These are phyloP conservation scores for Psidium guajava DNA, from an alignment of 345 rosid genomes.

Conservation along the genomic window DNA sequence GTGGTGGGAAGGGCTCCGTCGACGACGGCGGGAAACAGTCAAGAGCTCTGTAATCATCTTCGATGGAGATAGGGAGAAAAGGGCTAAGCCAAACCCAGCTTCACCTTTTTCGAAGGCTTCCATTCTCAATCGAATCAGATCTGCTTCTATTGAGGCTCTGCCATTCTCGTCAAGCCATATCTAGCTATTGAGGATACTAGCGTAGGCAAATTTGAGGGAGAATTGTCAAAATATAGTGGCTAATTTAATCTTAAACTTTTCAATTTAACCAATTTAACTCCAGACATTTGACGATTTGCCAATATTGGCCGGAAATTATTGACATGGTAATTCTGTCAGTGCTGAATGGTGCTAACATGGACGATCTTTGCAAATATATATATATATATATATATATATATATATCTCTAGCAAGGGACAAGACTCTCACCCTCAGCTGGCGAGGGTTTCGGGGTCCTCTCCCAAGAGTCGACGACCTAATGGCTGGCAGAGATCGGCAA, in stretches of 20 bases:
- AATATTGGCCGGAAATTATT: accelerated
- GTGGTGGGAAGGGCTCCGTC: background rate
- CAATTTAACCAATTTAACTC: background rate
- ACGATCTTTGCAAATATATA: background rate
- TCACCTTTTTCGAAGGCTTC: background rate
- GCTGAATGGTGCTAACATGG: accelerated
- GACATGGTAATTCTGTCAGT: accelerated
- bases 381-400: too few species aligned
- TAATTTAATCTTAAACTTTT: background rate
- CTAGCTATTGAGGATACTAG: background rate
- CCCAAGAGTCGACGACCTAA: too few species aligned
- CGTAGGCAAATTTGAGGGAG: background rate
- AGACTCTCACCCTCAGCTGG: background rate
- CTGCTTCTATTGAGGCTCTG: background rate
- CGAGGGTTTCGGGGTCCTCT: background rate
- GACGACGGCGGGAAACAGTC: background rate
- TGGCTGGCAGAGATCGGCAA: accelerated
- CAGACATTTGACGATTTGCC: background rate
- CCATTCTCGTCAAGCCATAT: background rate
- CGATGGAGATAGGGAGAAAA: background rate
- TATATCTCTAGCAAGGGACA: background rate
- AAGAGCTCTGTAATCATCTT: background rate
- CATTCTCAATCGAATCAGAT: background rate
- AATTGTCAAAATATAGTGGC: background rate
- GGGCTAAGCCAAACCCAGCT: background rate